Base-by-base conservation (phyloP, 768 basidiomycete genomes). In the Boletus pseudopeckii region DNA sequence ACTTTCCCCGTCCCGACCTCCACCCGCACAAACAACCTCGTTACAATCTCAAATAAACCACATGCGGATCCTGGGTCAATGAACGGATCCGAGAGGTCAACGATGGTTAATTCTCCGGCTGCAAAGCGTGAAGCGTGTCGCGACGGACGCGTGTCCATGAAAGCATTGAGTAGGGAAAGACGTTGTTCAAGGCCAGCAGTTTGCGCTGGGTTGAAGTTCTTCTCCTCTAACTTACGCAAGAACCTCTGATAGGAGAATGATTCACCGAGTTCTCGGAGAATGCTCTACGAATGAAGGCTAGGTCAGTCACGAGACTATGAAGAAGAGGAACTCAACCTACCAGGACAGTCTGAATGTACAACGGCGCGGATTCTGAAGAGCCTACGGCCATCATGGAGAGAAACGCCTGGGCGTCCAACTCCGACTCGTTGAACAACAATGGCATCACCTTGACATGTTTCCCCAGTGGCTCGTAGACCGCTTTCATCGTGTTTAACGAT, bases 81-180 rank as follows among this genome's bases (percentile, higher is more conserved):
- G 58, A 86, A 87, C 0, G 86, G 84, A 56, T 86, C 86, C 0
- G 86, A 85, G 0, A 87, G 68, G 59, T 88, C 86, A 11, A 87
- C 67, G 13, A 88, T 82, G 0, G 83, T 85, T 5, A 88, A 54
- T 56, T 80, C 77, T 0, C 85, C 85, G 1, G 75, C 56, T 3
- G 67, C 69, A 60, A 87, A 88, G 0, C 81, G 77, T 22, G 57
- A 15, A 10, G 53, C 15, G 15, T 15, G 2, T 37, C 33, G 38
- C 37, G 45, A 17, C 14, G 49, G 34, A 22, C 32, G 14, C 32
- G n/a, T 64, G 37, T 76, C 75, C 52, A 85, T 63, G 55, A 86
- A 87, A 0, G 81, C 77, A 4, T 68, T 76, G 1, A 87, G 69
- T 0, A 88, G 60, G 0, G 79, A 74, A 61, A 87, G 71, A 13